Evolutionary conservation across 2,329 filamentous ascomycete genomes (phyloP), one percentile per base, ranked within the genome.

Genomic region (Fusarium sulawesiense): DNA sequence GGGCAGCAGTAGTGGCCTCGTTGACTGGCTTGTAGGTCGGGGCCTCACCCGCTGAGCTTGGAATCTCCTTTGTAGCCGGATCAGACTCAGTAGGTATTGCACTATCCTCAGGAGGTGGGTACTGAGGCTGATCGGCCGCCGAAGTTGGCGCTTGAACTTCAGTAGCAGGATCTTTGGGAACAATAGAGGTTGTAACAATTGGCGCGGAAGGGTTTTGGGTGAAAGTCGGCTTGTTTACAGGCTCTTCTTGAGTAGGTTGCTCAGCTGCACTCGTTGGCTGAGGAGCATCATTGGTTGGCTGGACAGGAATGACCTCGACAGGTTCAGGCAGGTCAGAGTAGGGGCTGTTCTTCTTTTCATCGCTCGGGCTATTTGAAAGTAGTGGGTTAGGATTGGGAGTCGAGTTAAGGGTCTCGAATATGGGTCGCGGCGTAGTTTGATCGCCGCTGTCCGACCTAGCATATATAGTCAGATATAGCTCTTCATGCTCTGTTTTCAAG

Each of bases 361-460:
- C 34, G n/a, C 46, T 44, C 13, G 46, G 50, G 18, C 18, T 60
- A 7, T 73, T 55, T 10, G 71, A 70, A 16, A 61, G 48, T 23
- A 60, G 40, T 6, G 70, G 71, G 27, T 66, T 63, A 10, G 74
- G 57, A 14, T 74, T 30, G 14, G 72, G 48, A 7, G 60, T 73
- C 5, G 75, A 64, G n/a, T 65, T 62, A 12, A 74, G 51, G 7
- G 75, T 76, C 60, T 73, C 62, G 32, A 74, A 74, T n/a, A 75
- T 60, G 8, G 74, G 72, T 34, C 68, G 69, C 10, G 75, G 72
- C 1, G 74, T 76, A 16, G 74, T 64, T 49, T 59, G 66, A n/a
- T 59, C 54, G 18, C 61, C 67, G 21, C 48, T 55, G 11, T 46
- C 54, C 16, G 44, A 63, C 11, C 74, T 76, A 25, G 46, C n/a